Evolutionary conservation across 2,329 filamentous ascomycete species (phyloP).

Genomic region (Sordariomycetes sp.): DNA sequence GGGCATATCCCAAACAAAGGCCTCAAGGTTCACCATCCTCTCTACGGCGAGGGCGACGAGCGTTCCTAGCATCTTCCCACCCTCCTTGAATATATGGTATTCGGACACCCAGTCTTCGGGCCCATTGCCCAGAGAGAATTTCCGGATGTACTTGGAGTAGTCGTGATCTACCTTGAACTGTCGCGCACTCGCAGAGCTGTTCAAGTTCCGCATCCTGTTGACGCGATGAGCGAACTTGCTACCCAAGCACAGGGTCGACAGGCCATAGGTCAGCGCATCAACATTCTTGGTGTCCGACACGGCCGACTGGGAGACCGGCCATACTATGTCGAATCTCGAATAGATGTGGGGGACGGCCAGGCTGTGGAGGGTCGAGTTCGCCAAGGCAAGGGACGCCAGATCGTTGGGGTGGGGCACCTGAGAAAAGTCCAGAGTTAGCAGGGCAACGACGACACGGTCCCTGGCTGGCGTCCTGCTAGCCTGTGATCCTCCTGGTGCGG

Average conservation of each 20-base stretch:
- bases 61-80: slow-evolving; percentile 81
- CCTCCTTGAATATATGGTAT: slow-evolving; percentile 73
- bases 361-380: slow-evolving; percentile 66
- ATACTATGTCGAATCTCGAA: slow-evolving; percentile 78
- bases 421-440: not conserved
- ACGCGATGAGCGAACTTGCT: slow-evolving; percentile 28
- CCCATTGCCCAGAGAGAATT: slow-evolving; percentile 79
- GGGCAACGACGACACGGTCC: not conserved
- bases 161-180: slow-evolving; percentile 37
- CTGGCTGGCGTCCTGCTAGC: slow-evolving; percentile 2
- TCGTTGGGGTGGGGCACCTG: slow-evolving; percentile 76
- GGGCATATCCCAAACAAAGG: slow-evolving; percentile 83
- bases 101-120: slow-evolving; percentile 69
- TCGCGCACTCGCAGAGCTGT: not conserved
- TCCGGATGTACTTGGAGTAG: slow-evolving; percentile 68
- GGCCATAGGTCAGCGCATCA: slow-evolving; percentile 72
- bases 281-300: slow-evolving; percentile 61
- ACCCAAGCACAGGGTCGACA: slow-evolving; percentile 69
- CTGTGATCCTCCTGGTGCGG: too few relatives aligned
- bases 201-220: slow-evolving; percentile 19
- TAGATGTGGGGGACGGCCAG: slow-evolving; percentile 73
- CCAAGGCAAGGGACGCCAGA: slow-evolving; percentile 65
- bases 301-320: slow-evolving; percentile 61
- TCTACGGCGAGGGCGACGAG: slow-evolving; percentile 69
- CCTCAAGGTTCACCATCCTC: slow-evolving; percentile 72